phyloP scores from a whole-genome alignment of 2,329 filamentous ascomycete genomes.

The Macroventuria anomochaeta region DNA sequence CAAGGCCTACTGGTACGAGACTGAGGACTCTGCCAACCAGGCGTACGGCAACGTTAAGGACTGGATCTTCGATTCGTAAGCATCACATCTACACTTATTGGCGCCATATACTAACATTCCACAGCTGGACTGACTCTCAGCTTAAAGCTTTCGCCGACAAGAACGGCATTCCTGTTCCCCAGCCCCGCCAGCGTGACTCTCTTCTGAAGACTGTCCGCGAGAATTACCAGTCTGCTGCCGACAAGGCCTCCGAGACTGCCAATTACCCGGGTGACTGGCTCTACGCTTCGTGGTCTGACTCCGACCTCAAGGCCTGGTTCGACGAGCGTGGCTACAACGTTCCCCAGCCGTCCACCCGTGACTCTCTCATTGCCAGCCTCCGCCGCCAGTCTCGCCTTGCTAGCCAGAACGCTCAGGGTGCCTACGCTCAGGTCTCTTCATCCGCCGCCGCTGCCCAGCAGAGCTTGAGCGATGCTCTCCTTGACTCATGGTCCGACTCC shows the following conservation, averaged over 20 bases:
- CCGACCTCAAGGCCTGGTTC: constrained; percentile 91
- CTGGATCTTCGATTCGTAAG: constrained; percentile 86
- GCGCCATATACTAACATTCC: constrained; percentile 45
- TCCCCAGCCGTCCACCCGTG: constrained; percentile 82
- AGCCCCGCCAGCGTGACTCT: constrained; percentile 84
- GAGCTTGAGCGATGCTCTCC: constrained; percentile 79
- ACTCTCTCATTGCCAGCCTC: constrained; percentile 86
- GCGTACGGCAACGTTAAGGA: constrained; percentile 77
- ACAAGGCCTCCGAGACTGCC: constrained; percentile 76
- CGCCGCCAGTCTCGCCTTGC: constrained; percentile 89
- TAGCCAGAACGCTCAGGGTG: constrained; percentile 69
- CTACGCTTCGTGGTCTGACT: constrained; percentile 89
- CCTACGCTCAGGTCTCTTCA: constrained; percentile 52
- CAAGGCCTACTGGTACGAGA: constrained; percentile 77
- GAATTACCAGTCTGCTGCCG: constrained; percentile 79
- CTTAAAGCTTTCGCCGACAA: constrained; percentile 92
- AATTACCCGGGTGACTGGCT: constrained; percentile 96
- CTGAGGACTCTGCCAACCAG: constrained; percentile 75
- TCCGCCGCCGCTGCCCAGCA: constrained; percentile 67
- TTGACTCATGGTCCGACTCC: constrained; percentile 88
- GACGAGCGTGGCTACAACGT: constrained; percentile 85
- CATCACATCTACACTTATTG: background rate
- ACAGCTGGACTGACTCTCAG: constrained; percentile 88
- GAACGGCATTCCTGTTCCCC: constrained; percentile 83
- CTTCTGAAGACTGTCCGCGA: constrained; percentile 78